A percentile compares a stretch with the other conserved stretches of the same genome.
These are phyloP conservation scores for Kodamaea sp. DNA, from an alignment of 1,139 yeast species.

Conservation along the genomic window DNA sequence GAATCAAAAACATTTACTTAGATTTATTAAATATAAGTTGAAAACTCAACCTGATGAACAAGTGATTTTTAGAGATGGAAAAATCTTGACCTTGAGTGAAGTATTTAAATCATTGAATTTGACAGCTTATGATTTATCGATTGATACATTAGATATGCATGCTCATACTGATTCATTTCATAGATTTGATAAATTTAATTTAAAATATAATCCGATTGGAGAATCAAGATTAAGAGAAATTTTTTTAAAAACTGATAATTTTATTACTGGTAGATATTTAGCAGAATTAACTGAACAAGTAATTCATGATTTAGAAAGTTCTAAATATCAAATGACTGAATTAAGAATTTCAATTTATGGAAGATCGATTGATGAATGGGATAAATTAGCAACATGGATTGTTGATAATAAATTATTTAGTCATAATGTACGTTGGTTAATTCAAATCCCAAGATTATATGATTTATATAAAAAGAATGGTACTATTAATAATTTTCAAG, in stretches of 20 bases:
- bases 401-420: conserved; percentile 87
- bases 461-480: conserved; percentile 81
- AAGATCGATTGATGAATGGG: conserved; percentile 88
- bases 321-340: conserved; percentile 96
- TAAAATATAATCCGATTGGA: conserved; percentile 97
- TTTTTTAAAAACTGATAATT: conserved; percentile 92
- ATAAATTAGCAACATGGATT: conserved; percentile 90
- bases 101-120: conserved; percentile 88
- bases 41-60: conserved; percentile 67
- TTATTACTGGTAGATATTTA: conserved; percentile 78
- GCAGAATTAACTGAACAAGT: conserved; percentile 95
- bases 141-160: conserved; percentile 98
- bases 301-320: conserved; percentile 85
- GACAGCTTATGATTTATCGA: conserved; percentile 90
- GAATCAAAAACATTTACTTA: conserved; percentile 94
- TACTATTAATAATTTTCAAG: conserved; percentile 67
- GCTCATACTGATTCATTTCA: conserved; percentile 98
- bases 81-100: conserved; percentile 77
- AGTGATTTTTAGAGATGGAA: conserved; percentile 91
- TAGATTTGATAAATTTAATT: conserved; percentile 93
- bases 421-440: conserved; percentile 94
- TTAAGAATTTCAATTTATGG: conserved; percentile 94
- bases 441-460: conserved; percentile 91
- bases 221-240: conserved; percentile 95
- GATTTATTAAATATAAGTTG: conserved; percentile 88